Conservation (phyloP, 768 basidiomycete species). For the Phaeotremella fagi region DNA sequence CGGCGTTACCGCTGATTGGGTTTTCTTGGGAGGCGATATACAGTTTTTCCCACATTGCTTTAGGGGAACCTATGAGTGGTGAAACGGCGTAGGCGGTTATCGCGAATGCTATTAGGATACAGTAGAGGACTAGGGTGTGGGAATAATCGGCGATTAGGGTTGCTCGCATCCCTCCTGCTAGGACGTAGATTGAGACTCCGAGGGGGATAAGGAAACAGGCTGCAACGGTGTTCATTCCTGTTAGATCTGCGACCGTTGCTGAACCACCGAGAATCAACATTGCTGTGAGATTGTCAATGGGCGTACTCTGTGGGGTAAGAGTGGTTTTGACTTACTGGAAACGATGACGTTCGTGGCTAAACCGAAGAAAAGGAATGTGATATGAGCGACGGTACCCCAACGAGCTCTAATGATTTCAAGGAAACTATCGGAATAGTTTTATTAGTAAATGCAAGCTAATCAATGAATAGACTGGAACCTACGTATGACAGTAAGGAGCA, state of each 20-base stretch:
- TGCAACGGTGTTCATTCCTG: slow-evolving; percentile 84
- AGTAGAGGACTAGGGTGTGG: slow-evolving; percentile 79
- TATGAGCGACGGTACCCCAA: slow-evolving; percentile 76
- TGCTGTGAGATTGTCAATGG: slow-evolving; percentile 13
- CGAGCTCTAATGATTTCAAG: slow-evolving; percentile 69
- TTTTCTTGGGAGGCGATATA: slow-evolving; percentile 54
- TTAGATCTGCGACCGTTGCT: slow-evolving; percentile 80
- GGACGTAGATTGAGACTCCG: slow-evolving; percentile 72
- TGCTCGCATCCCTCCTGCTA: slow-evolving; percentile 48
- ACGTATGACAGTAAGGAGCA: slow-evolving; percentile 57
- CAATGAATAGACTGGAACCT: not conserved
- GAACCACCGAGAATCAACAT: slow-evolving; percentile 54
- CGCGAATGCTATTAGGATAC: slow-evolving; percentile 68
- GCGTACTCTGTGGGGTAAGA: slow-evolving; percentile 1
- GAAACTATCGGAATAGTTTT: slow-evolving; percentile 57
- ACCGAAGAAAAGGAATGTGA: slow-evolving; percentile 84
- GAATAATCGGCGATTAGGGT: slow-evolving; percentile 56
- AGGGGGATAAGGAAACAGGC: slow-evolving; percentile 80
- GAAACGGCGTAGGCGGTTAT: slow-evolving; percentile 80
- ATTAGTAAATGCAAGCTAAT: not conserved
- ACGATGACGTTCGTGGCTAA: slow-evolving; percentile 87
- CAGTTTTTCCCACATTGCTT: slow-evolving; percentile 74
- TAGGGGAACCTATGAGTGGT: slow-evolving; percentile 65
- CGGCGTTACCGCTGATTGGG: slow-evolving; percentile 75
- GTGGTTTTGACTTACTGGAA: slow-evolving; percentile 49